phyloP scores from a whole-genome alignment of 139 green algal genomes.

The Chlamydomonas sp. region DNA sequence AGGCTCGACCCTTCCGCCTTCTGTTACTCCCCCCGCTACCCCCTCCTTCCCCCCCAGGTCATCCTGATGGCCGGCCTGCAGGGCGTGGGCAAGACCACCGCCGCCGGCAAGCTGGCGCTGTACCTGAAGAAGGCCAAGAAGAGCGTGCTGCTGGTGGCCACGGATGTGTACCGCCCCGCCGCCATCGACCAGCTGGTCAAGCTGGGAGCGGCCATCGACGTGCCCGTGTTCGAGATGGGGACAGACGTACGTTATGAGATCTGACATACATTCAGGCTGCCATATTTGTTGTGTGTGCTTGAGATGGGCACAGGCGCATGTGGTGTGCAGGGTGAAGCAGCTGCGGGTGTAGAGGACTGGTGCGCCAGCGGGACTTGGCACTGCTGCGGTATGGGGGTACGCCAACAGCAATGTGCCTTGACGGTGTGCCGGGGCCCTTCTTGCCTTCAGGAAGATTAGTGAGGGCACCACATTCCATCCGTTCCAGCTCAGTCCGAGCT shows the following conservation, averaged over 20 bases:
- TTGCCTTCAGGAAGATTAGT: no score
- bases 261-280: no score
- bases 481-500: no score
- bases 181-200: slow-evolving; percentile 97
- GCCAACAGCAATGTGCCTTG: no score
- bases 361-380: no score
- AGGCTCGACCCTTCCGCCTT: no score
- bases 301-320: not conserved
- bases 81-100: slow-evolving; percentile 98
- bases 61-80: slow-evolving; percentile 90
- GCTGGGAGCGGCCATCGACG: slow-evolving; percentile 81
- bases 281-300: no score
- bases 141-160: slow-evolving; percentile 87
- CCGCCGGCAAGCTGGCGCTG: slow-evolving; percentile 94
- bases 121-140: slow-evolving; percentile 81
- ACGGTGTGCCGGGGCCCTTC: no score
- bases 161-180: slow-evolving; percentile 92
- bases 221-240: slow-evolving; percentile 93
- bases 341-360: not conserved
- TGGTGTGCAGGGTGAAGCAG: not conserved
- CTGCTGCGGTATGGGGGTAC: no score
- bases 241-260: slow-evolving; percentile 40
- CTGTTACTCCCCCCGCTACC: not conserved
- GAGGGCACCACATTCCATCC: no score
- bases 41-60: slow-evolving; percentile 48